Conservation (phyloP, 805 yeast species). For the Yarrowia phangngaensis region DNA sequence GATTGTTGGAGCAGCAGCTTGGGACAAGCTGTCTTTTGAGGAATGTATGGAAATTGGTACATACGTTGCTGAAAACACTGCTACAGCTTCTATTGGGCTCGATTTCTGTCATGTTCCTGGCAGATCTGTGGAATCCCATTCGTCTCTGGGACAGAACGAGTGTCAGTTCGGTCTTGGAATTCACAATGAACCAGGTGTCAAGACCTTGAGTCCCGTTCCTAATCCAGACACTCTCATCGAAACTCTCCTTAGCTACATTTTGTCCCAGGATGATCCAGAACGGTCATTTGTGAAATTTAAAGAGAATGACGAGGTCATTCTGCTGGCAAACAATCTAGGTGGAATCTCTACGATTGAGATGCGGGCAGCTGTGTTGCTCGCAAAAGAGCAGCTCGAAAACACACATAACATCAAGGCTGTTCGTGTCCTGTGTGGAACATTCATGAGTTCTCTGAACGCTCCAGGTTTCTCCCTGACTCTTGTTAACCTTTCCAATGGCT, state of each 20-base stretch:
- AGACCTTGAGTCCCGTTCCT: constrained; percentile 57
- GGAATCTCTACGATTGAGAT: constrained; percentile 82
- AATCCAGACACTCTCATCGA: constrained; percentile 54
- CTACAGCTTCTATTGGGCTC: constrained; percentile 83
- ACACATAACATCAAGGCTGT: constrained; percentile 57
- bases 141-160: constrained; percentile 52
- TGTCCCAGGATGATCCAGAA: constrained; percentile 70
- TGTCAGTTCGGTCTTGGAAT: constrained; percentile 94
- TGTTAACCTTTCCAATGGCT: constrained; percentile 60
- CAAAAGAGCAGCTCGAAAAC: constrained; percentile 50
- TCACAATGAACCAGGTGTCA: constrained; percentile 88
- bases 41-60: constrained; percentile 58
- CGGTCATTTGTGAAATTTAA: constrained; percentile 59
- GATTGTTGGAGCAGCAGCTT: constrained; percentile 68
- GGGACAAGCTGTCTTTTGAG: constrained; percentile 46
- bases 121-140: constrained; percentile 49
- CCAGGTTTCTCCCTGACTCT: constrained; percentile 88
- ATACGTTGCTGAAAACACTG: constrained; percentile 59
- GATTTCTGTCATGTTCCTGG: constrained; percentile 92
- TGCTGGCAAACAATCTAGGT: constrained; percentile 84
- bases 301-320: constrained; percentile 58
- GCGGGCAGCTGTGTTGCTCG: constrained; percentile 63
- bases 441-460: constrained; percentile 85
- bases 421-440: constrained; percentile 71
- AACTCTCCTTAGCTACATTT: constrained; percentile 54